These are phyloP conservation scores for Physocladia obscura DNA, from an alignment of 192 early-diverging fungal species.

Conservation along the genomic window DNA sequence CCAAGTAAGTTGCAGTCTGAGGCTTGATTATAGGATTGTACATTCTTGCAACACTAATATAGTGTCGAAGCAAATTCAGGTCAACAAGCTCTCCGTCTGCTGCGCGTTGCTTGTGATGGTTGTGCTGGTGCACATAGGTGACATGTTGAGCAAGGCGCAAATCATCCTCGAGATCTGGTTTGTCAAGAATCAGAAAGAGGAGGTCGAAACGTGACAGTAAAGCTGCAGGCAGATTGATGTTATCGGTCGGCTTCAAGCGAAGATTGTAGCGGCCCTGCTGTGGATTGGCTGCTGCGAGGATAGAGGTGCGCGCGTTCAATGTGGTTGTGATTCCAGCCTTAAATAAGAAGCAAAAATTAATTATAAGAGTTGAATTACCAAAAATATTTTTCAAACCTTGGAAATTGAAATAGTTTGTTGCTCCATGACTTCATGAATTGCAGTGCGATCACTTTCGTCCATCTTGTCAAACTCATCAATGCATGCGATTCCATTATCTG, in stretches of 20 bases:
- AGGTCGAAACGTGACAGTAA: conserved; percentile 92
- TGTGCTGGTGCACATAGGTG: conserved; percentile 88
- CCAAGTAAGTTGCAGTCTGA: conserved; percentile 81
- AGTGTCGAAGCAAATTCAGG: conserved; percentile 79
- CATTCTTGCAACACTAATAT: conserved; percentile 77
- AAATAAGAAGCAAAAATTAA: not conserved
- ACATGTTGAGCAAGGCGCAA: conserved; percentile 82
- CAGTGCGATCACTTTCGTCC: conserved; percentile 93
- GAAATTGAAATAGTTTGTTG: conserved; percentile 97
- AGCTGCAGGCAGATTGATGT: conserved; percentile 96
- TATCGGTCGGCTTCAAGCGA: conserved; percentile 78
- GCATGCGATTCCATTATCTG: conserved; percentile 97
- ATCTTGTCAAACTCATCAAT: conserved; percentile 99
- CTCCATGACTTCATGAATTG: conserved; percentile 99
- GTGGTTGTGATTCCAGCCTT: conserved; percentile 95
- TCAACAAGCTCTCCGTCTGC: conserved; percentile 67
- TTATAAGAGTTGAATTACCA: not conserved
- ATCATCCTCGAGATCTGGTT: conserved; percentile 76
- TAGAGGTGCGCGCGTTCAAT: conserved; percentile 90
- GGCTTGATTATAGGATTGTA: conserved; percentile 72
- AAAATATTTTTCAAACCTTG: conserved; percentile 52
- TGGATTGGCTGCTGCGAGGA: conserved; percentile 96
- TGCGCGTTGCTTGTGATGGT: conserved; percentile 67
- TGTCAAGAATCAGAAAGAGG: conserved; percentile 87
- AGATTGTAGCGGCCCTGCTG: conserved; percentile 90